Conservation (phyloP, 2,329 filamentous ascomycete species). For the Ustulina deusta region DNA sequence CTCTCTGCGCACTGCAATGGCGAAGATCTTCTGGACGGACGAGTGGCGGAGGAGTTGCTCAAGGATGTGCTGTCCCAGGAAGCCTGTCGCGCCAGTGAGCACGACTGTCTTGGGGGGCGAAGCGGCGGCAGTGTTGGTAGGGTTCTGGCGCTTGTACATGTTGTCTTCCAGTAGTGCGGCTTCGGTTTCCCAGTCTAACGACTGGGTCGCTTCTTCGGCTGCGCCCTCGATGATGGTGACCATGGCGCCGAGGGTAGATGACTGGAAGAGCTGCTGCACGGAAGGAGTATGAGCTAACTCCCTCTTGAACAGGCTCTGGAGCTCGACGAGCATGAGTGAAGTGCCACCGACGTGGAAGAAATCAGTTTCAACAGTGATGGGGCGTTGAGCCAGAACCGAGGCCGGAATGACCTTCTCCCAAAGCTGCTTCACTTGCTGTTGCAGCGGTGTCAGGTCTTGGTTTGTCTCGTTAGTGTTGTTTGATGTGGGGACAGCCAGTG, state of each 20-base stretch:
- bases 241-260: too few relatives aligned
- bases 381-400: not conserved
- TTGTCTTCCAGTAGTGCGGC: constrained; percentile 1
- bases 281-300: not conserved
- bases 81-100: constrained; percentile 41
- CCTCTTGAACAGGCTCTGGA: not conserved
- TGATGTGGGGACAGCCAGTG: too few relatives aligned
- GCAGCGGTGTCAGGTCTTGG: not conserved
- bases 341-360: constrained; percentile 10
- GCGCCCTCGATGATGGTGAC: too few relatives aligned
- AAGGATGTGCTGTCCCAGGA: constrained; percentile 30
- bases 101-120: constrained; percentile 27
- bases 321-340: not conserved
- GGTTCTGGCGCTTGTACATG: not conserved
- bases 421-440: not conserved
- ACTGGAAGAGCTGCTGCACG: not conserved
- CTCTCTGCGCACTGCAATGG: constrained; percentile 36
- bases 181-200: constrained; percentile 40
- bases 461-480: too few relatives aligned
- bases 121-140: too few relatives aligned
- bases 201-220: too few relatives aligned
- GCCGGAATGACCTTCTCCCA: not conserved
- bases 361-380: too few relatives aligned
- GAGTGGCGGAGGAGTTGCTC: not conserved
- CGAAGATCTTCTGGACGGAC: constrained; percentile 30